Evolutionary conservation across 1,284 basidiomycete genomes (phyloP).

Genomic region (Cutaneotrichosporon mucoides): DNA sequence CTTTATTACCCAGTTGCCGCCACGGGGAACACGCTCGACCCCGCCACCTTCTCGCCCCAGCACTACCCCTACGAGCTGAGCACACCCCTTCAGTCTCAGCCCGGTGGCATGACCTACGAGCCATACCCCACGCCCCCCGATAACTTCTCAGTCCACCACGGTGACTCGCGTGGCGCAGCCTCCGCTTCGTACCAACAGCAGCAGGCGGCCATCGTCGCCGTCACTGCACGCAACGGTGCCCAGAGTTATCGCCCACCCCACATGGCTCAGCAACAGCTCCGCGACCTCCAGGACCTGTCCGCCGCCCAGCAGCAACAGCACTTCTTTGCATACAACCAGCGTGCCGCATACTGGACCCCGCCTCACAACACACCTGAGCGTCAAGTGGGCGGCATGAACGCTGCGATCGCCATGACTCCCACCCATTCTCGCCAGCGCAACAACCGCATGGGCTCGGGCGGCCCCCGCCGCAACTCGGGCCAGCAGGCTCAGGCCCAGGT

Average conservation of each 20-base stretch:
- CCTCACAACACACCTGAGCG: constrained; percentile 2
- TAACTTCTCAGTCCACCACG: background rate
- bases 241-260: constrained; percentile 9
- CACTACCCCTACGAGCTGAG: constrained; percentile 8
- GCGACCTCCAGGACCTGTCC: constrained; percentile 3
- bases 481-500: constrained; percentile 2
- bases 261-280: constrained; percentile 14
- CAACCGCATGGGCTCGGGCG: constrained; percentile 6
- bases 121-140: constrained; percentile 14
- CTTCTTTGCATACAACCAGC: constrained; percentile 4
- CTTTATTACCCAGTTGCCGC: constrained; percentile 11
- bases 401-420: background rate
- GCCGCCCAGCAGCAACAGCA: background rate
- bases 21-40: constrained; percentile 5
- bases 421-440: constrained; percentile 5
- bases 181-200: background rate
- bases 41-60: constrained; percentile 5
- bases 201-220: background rate
- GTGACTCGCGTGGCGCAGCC: background rate
- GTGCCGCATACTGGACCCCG: constrained; percentile 4
- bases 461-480: constrained; percentile 6
- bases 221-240: background rate
- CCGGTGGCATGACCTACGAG: constrained; percentile 6
- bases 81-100: constrained; percentile 11
- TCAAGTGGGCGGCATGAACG: background rate